Evolutionary conservation across 2,329 filamentous ascomycete species (phyloP), one percentile per base, ranked within the genome.

Genomic region (Shiraia bambusicola): DNA sequence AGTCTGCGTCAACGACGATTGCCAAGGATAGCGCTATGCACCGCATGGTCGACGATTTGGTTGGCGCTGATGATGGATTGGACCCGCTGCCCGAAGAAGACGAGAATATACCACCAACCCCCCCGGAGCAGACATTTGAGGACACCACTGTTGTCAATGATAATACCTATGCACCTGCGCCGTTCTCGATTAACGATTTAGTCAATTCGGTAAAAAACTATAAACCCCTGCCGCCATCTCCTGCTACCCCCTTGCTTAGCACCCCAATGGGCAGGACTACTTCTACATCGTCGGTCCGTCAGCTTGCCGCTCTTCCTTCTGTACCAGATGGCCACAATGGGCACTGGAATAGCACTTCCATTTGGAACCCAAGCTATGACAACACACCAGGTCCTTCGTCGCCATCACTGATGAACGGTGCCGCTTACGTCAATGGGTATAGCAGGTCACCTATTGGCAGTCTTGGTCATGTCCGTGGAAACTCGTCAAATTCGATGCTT

Each of bases 1-100:
- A 77, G 40, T 72, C 76, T n/a, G 72, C 75, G 14, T 76, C 75
- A 4, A 69, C 71, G 34, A 59, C 57, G 12, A 33, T 67, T 14
- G 62, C 67, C 7, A 69, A 68, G 37, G 76, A 78, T 42, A 69
- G 67, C n/a, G 73, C 74, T 16, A 76, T 81, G 69, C 73, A 72
- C 47, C 72, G 72, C 8, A 82, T 82, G 79, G 79, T 83, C 11
- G 77, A 82, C 50, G 71, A 77, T 43, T 66, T 83, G 19, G 70
- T 82, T 36, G 69, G 67, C 30, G 59, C 60, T 14, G 69, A 73
- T 34, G 69, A 71, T 17, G 65, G 69, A 29, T 46, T 70, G 34
- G 67, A 68, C 43, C 62, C 66, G 15, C 51, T 69, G 17, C 61
- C 56, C 7, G 72, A 74, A 34, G 72, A 74, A 43, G 69, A 69